A percentile compares a stretch with the other conserved stretches of the same genome.
These are phyloP conservation scores for Stereocaulon alpinum DNA, from an alignment of 495 filamentous ascomycete genomes.

Conservation along the genomic window DNA sequence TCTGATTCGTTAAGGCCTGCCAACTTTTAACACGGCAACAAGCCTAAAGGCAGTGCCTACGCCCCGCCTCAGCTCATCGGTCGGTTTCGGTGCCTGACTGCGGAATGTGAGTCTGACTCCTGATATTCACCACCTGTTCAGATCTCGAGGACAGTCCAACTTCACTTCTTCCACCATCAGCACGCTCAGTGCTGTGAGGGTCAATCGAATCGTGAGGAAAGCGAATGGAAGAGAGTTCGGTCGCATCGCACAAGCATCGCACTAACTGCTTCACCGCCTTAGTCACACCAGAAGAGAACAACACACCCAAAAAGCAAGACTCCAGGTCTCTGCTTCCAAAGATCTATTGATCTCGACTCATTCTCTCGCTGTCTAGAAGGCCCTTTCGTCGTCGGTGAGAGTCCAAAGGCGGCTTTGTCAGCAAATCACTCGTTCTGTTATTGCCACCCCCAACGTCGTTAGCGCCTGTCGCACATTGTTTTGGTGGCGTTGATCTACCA, in stretches of 20 bases:
- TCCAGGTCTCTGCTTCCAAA: neutral
- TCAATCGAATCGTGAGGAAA: neutral
- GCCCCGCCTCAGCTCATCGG: conserved; percentile 6
- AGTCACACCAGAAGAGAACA: neutral
- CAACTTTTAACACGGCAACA: neutral
- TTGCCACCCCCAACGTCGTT: conserved; percentile 17
- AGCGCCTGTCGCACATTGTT: neutral
- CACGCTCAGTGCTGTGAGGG: neutral
- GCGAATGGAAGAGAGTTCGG: conserved; percentile 2
- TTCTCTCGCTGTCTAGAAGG: conserved; percentile 12
- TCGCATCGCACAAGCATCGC: conserved; percentile 8
- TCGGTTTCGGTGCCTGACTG: conserved; percentile 7
- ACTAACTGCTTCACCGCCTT: conserved; percentile 12
- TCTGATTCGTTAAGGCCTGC: neutral
- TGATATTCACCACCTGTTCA: neutral
- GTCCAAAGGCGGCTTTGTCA: conserved; percentile 14
- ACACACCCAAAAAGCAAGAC: neutral
- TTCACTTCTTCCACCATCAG: neutral
- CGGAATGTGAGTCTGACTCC: conserved; percentile 1
- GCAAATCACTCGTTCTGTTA: conserved; percentile 14
- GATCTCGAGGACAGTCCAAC: neutral
- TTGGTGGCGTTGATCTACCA: neutral
- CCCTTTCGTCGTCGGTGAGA: neutral
- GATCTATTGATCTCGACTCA: neutral
- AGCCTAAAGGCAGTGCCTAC: conserved; percentile 6